Evolutionary conservation across 2,329 filamentous ascomycete species (phyloP).

Genomic region (Fusarium sp.): DNA sequence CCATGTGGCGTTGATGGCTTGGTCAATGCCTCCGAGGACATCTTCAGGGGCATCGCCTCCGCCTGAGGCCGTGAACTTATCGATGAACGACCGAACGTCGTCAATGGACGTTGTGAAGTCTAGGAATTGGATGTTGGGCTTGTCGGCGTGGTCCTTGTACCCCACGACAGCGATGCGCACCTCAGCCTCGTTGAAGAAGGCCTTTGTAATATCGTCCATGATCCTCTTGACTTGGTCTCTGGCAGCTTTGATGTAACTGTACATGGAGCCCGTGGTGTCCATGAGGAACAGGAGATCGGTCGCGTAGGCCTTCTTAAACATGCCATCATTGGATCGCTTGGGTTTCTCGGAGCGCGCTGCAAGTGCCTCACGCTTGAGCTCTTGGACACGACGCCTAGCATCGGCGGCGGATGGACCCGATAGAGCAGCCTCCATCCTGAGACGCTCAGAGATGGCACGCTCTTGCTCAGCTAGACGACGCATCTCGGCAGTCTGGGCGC

Average conservation of each 20-base stretch:
- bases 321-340: slow-evolving; percentile 28
- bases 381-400: slow-evolving; percentile 13
- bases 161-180: slow-evolving; percentile 51
- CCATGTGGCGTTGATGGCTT: slow-evolving; percentile 49
- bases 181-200: slow-evolving; percentile 50
- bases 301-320: slow-evolving; percentile 50
- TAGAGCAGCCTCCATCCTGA: slow-evolving; percentile 9
- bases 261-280: slow-evolving; percentile 53
- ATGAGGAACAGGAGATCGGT: slow-evolving; percentile 54
- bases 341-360: slow-evolving; percentile 14
- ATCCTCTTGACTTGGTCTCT: slow-evolving; percentile 51
- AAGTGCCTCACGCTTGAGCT: slow-evolving; percentile 22
- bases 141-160: slow-evolving; percentile 51
- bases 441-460: slow-evolving; percentile 10
- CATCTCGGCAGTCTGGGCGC: neutral
- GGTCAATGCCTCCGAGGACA: slow-evolving; percentile 49
- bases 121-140: slow-evolving; percentile 13
- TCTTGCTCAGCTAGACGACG: neutral
- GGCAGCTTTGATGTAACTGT: slow-evolving; percentile 46
- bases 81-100: neutral
- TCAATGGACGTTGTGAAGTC: slow-evolving; percentile 24
- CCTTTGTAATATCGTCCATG: slow-evolving; percentile 46
- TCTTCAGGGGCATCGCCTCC: slow-evolving; percentile 51
- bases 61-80: slow-evolving; percentile 23
- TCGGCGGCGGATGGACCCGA: slow-evolving; percentile 14